phyloP scores from a whole-genome alignment of 2,329 filamentous ascomycete species.

The Septoria petroselini region DNA sequence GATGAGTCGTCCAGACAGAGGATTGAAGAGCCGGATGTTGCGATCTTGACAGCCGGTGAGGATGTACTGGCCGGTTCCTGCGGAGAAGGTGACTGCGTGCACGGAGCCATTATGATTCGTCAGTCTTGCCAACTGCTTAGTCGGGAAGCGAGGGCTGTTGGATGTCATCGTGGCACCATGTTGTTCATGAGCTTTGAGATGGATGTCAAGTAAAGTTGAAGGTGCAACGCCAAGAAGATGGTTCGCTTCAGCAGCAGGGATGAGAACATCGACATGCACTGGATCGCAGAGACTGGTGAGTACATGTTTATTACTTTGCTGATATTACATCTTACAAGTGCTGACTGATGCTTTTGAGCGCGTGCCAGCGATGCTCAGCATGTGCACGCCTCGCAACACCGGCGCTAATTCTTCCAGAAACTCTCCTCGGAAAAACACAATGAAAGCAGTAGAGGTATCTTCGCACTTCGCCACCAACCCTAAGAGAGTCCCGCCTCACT shows the following conservation, averaged over 20 bases:
- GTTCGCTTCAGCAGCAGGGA: not conserved
- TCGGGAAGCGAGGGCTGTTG: constrained; percentile 27
- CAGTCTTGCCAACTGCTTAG: constrained; percentile 25
- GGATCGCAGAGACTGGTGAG: constrained; percentile 1
- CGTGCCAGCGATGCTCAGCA: constrained; percentile 24
- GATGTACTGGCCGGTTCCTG: constrained; percentile 54
- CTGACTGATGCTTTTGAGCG: constrained; percentile 18
- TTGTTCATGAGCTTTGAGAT: not conserved
- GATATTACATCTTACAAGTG: constrained; percentile 22
- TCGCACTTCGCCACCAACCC: constrained; percentile 19
- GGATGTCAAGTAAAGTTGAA: not conserved
- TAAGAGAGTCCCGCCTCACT: constrained; percentile 14
- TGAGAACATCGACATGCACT: too few species aligned
- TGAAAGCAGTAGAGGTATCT: constrained; percentile 31
- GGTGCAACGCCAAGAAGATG: not conserved
- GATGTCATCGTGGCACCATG: constrained; percentile 18
- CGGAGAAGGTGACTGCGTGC: constrained; percentile 51
- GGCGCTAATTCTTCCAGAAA: constrained; percentile 17
- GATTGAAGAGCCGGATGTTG: constrained; percentile 81
- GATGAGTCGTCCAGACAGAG: constrained; percentile 58
- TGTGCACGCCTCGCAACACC: constrained; percentile 23
- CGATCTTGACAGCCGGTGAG: constrained; percentile 85
- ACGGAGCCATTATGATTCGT: constrained; percentile 41
- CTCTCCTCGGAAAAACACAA: constrained; percentile 25
- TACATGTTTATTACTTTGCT: constrained; percentile 1